Percentiles rank a stretch among this genome's conserved stretches.
These are phyloP conservation scores for Moniliella sp. DNA, from an alignment of 1,284 basidiomycete species.

Conservation along the genomic window DNA sequence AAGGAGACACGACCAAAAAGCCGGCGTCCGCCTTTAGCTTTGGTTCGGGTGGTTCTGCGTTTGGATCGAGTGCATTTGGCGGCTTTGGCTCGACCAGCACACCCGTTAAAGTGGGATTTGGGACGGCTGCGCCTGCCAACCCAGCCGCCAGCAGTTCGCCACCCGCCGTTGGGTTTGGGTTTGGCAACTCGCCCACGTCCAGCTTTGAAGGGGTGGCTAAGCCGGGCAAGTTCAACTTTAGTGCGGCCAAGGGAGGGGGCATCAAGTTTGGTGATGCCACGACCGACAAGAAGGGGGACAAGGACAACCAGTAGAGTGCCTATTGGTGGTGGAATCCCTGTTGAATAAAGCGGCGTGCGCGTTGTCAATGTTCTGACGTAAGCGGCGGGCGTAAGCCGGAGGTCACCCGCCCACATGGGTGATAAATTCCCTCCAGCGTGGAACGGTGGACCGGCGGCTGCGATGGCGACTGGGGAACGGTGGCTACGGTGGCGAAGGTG, in stretches of 20 bases:
- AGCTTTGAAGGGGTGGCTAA: neutral
- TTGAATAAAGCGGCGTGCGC: no score
- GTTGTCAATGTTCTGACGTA: no score
- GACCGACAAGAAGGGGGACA: neutral
- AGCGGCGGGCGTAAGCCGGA: no score
- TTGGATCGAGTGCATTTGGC: neutral
- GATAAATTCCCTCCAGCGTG: no score
- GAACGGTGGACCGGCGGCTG: no score
- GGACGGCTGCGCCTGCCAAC: neutral
- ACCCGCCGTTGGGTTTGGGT: neutral
- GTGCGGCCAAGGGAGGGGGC: neutral
- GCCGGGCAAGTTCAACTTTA: neutral
- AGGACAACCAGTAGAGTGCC: no score
- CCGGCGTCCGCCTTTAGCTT: neutral
- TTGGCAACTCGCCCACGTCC: neutral
- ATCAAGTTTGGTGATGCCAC: neutral
- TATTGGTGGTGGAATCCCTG: no score
- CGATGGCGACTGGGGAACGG: no score
- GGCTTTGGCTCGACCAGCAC: neutral
- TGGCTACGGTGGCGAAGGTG: no score
- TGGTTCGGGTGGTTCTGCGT: neutral
- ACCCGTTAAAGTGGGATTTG: neutral
- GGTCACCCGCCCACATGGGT: no score
- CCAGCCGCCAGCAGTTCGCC: no score
- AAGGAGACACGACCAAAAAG: neutral